Evolutionary conservation across 2,329 filamentous ascomycete species (phyloP).

Genomic region (Xylariaceae sp.): DNA sequence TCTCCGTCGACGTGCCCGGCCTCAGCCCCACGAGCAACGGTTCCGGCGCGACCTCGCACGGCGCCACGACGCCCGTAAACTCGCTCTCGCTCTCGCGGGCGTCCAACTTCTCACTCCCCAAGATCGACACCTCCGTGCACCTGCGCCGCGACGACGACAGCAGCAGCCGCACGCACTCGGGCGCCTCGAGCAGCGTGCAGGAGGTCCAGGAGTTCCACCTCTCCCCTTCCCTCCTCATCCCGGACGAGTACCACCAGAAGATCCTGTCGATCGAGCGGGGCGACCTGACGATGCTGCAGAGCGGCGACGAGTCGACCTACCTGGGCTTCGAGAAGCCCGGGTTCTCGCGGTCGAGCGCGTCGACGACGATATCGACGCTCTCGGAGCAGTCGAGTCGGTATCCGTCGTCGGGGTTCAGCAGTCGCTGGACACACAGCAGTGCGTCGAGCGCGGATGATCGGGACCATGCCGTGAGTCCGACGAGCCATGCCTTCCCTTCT

Average conservation of each 20-base stretch:
- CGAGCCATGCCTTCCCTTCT: neutral
- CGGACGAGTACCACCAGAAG: conserved; percentile 52
- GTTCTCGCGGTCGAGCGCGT: conserved; percentile 48
- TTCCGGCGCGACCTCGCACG: conserved; percentile 38
- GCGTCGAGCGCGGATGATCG: conserved; percentile 31
- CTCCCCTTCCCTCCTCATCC: conserved; percentile 59
- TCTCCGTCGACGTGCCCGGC: conserved; percentile 41
- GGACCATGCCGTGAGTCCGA: conserved; percentile 14
- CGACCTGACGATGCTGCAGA: conserved; percentile 17
- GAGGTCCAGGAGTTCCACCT: conserved; percentile 55
- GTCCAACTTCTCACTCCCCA: conserved; percentile 50
- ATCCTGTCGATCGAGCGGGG: conserved; percentile 41
- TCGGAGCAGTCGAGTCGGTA: conserved; percentile 47
- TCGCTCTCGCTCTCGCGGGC: conserved; percentile 27
- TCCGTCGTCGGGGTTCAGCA: conserved; percentile 47
- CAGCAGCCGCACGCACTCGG: conserved; percentile 38
- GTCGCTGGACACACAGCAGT: conserved; percentile 50
- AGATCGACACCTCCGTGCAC: conserved; percentile 34
- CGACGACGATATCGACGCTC: conserved; percentile 47
- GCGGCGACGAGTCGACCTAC: conserved; percentile 32
- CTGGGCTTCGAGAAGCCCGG: conserved; percentile 33
- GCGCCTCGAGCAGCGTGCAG: conserved; percentile 47
- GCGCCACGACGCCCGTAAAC: conserved; percentile 42
- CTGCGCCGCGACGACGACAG: conserved; percentile 29
- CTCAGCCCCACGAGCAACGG: conserved; percentile 47